Evolutionary conservation across 2,329 filamentous ascomycete species (phyloP).

Genomic region (Fonsecaea erecta): DNA sequence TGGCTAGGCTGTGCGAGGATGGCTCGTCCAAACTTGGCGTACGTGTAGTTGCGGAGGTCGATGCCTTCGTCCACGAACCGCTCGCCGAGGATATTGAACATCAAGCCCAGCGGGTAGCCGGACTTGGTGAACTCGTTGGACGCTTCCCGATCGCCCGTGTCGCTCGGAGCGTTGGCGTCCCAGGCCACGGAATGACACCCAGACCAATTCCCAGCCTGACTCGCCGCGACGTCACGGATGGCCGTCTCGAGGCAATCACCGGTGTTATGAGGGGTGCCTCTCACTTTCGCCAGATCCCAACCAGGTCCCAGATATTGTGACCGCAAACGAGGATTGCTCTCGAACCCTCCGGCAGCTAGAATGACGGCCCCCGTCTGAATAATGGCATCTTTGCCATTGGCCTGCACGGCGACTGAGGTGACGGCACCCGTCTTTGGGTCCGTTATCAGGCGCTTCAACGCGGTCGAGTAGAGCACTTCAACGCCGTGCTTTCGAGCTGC

Average conservation of each 20-base stretch:
- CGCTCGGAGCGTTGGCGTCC: conserved; percentile 64
- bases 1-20: conserved; percentile 64
- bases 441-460: conserved; percentile 49
- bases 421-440: conserved; percentile 40
- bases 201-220: conserved; percentile 63
- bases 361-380: conserved; percentile 53
- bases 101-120: conserved; percentile 69
- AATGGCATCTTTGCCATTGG: conserved; percentile 17
- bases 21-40: conserved; percentile 67
- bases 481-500: conserved; percentile 52
- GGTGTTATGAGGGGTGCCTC: conserved; percentile 68
- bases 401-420: conserved; percentile 8
- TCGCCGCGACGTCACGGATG: conserved; percentile 53
- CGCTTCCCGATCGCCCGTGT: conserved; percentile 61
- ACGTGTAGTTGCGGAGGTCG: conserved; percentile 70
- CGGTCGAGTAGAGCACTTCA: conserved; percentile 53
- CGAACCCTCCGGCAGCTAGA: conserved; percentile 67
- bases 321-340: conserved; percentile 63
- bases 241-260: conserved; percentile 63
- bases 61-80: conserved; percentile 70
- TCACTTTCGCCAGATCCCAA: conserved; percentile 67
- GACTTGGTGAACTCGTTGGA: conserved; percentile 73
- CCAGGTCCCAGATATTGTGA: conserved; percentile 60
- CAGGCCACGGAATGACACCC: conserved; percentile 69
- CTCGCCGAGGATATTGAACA: conserved; percentile 63